phyloP scores from a whole-genome alignment of 2,329 filamentous ascomycete species.

The Penicillium fuscoglaucum region DNA sequence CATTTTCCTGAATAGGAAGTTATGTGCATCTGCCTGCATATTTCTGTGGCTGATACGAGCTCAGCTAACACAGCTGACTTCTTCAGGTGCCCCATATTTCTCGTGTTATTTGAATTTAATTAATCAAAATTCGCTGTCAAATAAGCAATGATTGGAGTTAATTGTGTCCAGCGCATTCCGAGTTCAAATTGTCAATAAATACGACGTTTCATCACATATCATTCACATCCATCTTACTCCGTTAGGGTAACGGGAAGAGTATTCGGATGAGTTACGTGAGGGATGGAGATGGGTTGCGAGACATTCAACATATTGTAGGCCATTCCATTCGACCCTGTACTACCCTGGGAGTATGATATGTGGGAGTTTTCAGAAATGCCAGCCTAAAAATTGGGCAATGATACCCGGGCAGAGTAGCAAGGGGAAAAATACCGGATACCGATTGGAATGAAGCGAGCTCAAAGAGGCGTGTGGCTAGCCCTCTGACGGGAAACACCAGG shows the following conservation, averaged over 20 bases:
- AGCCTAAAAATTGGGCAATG: conserved; percentile 9
- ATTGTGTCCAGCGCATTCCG: not conserved
- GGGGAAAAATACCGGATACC: conserved; percentile 24
- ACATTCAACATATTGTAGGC: conserved; percentile 43
- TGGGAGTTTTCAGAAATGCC: conserved; percentile 2
- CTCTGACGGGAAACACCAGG: conserved; percentile 15
- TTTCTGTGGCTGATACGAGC: not conserved
- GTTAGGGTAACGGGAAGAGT: conserved; percentile 42
- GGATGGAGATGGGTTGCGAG: conserved; percentile 49
- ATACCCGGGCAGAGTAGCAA: conserved; percentile 15
- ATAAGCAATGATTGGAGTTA: not conserved
- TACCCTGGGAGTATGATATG: conserved; percentile 43
- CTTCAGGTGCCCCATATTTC: not conserved
- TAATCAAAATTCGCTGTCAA: not conserved
- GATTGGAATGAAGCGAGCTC: conserved; percentile 30
- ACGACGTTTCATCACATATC: conserved; percentile 86
- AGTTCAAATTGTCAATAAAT: not conserved
- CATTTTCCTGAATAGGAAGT: not conserved
- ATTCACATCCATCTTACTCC: conserved; percentile 90
- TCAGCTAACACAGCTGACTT: not conserved
- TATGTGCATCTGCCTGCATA: not conserved
- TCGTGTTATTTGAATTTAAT: not conserved
- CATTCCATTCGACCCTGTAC: conserved; percentile 41
- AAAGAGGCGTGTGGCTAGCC: conserved; percentile 34
- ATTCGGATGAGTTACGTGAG: conserved; percentile 45